These are phyloP conservation scores for Diplodia corticola DNA, from an alignment of 2,329 filamentous ascomycete genomes.

Conservation along the genomic window DNA sequence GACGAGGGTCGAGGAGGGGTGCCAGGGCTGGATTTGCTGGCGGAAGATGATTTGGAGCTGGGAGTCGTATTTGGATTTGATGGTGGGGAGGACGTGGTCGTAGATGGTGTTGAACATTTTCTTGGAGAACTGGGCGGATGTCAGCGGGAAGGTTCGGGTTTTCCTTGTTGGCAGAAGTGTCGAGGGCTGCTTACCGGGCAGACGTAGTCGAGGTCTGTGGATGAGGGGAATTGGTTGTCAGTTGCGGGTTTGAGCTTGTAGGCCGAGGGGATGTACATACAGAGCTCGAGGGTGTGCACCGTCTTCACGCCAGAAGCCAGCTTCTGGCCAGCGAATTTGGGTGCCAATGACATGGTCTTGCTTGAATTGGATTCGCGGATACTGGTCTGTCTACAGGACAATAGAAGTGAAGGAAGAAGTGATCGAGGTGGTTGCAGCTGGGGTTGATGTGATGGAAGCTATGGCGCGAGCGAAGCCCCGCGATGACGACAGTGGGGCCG, in stretches of 20 bases:
- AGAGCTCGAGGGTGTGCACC: constrained; percentile 57
- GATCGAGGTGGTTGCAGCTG: background rate
- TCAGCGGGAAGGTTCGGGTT: background rate
- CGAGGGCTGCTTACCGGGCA: constrained; percentile 59
- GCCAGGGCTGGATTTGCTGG: constrained; percentile 93
- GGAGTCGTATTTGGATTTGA: constrained; percentile 61
- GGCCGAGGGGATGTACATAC: constrained; percentile 45
- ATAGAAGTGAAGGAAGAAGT: background rate
- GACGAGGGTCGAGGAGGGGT: constrained; percentile 69
- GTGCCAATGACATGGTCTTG: constrained; percentile 68
- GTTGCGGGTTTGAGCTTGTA: background rate
- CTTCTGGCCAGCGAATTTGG: constrained; percentile 74
- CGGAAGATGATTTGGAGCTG: constrained; percentile 78
- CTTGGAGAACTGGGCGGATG: constrained; percentile 55
- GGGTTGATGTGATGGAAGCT: background rate
- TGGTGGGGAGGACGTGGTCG: constrained; percentile 61
- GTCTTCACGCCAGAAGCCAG: constrained; percentile 52
- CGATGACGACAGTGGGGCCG: constrained; percentile 12
- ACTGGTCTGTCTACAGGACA: background rate
- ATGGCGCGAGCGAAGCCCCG: constrained; percentile 12
- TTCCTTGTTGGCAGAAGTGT: background rate
- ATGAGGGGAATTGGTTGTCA: background rate
- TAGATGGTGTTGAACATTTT: constrained; percentile 79
- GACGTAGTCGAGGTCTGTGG: constrained; percentile 80
- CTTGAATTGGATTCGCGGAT: background rate